Evolutionary conservation across 139 green algal species (phyloP).

Genomic region (Chlamydomonas urium): DNA sequence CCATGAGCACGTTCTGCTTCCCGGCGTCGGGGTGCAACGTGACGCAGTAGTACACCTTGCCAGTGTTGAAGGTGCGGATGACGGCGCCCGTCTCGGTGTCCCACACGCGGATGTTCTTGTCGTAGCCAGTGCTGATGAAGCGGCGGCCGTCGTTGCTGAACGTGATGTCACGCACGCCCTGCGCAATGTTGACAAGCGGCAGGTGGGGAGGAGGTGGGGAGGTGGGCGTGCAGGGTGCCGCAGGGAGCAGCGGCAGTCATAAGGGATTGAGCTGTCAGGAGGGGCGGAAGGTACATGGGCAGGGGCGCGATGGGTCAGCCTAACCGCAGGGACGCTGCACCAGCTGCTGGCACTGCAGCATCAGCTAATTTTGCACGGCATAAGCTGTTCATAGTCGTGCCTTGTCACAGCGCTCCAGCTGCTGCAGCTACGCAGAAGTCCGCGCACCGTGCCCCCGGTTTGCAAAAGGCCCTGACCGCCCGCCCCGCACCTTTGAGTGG

Average conservation of each 20-base stretch:
- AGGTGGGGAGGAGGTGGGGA: background rate
- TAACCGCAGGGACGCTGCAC: too few species aligned
- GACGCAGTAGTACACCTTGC: slow-evolving; percentile 79
- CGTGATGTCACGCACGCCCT: slow-evolving; percentile 88
- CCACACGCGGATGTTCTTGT: slow-evolving; percentile 93
- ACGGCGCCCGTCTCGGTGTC: slow-evolving; percentile 94
- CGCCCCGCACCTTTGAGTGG: slow-evolving; percentile 66
- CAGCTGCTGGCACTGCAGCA: too few species aligned
- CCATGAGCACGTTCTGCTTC: slow-evolving; percentile 90
- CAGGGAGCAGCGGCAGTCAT: background rate
- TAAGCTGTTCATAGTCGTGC: too few species aligned
- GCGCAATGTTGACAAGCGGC: too few species aligned
- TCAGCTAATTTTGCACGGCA: too few species aligned
- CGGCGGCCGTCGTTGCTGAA: slow-evolving; percentile 86
- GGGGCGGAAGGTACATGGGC: too few species aligned
- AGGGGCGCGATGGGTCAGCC: too few species aligned
- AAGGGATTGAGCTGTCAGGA: background rate
- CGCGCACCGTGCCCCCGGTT: too few species aligned
- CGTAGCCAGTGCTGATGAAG: slow-evolving; percentile 86
- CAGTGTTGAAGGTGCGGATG: slow-evolving; percentile 64
- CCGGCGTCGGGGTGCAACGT: slow-evolving; percentile 84
- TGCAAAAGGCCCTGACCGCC: too few species aligned
- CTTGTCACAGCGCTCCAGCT: too few species aligned
- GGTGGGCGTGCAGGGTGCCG: too few species aligned
- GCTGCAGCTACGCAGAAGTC: too few species aligned